Evolutionary conservation across 768 basidiomycete species (phyloP), one percentile per base, ranked within the genome.

Genomic region (Dentipellis fragilis): DNA sequence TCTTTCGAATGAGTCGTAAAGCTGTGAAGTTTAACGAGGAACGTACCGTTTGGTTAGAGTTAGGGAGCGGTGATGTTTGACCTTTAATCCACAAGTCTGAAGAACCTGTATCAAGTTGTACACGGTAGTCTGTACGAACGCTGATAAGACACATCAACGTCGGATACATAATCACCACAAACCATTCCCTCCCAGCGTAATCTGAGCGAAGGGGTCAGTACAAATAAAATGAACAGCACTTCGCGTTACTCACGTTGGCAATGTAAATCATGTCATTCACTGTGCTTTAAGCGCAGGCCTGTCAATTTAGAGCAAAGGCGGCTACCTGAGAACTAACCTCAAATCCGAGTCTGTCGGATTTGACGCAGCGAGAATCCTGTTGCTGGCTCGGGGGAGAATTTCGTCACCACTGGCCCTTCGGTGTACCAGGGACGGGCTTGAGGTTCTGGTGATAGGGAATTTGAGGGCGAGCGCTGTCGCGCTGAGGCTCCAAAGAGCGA

Each of bases 61-160:
- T 74, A 29, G 83, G 80, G 57, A 83, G 65, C 12, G 81, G 75
- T 38, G 70, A 69, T 1, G 67, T 65, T 35, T 70, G 58, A 19
- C 77, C 76, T 58, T 78, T 71, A 52, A 88, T 75, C 83, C 89
- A 91, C 34, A 93, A 75, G 69, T 93, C 90, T 59, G 80, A 86
- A 10, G 89, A 91, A 58, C 90, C 90, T 1, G 89, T 90, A 69
- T 93, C 90, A 49, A 93, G 72, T 67, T 93, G 90, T 12, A 90
- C 79, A 50, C 77, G 70, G 67, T 85, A 88, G 14, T 74, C 89
- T 91, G 59, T 1, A 48, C 29, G 6, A 6, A 29, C 3, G 29
- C 6, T 29, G 29, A 29, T 29, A 29, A 29, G 23, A 14, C 22
- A 6, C 40, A 51, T 61, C 51, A 58, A 38, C 42, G 19, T 49